A percentile compares a stretch with the other conserved stretches of the same genome.
These are phyloP conservation scores for Phytophthora europaea DNA, from an alignment of 352 stramenopile species.

Conservation along the genomic window DNA sequence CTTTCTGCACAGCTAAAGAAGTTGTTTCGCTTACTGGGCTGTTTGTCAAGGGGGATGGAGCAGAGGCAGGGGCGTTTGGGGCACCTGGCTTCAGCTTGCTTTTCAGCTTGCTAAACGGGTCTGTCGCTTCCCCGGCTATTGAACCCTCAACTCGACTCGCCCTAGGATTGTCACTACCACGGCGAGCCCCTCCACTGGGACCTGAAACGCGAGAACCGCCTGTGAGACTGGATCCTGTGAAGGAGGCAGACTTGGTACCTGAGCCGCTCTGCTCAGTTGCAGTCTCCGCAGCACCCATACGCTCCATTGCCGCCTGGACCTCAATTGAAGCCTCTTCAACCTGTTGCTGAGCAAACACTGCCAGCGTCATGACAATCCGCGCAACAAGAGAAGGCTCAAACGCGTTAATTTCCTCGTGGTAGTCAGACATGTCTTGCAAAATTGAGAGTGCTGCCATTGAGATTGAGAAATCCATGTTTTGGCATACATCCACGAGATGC, in stretches of 20 bases:
- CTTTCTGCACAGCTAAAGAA: slow-evolving; percentile 21
- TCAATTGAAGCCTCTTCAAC: slow-evolving; percentile 90
- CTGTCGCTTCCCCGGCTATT: slow-evolving; percentile 43
- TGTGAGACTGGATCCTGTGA: slow-evolving; percentile 44
- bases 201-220: slow-evolving; percentile 24
- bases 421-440: slow-evolving; percentile 83
- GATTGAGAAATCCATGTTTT: slow-evolving; percentile 77
- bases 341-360: slow-evolving; percentile 88
- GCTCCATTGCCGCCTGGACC: slow-evolving; percentile 85
- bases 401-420: slow-evolving; percentile 73
- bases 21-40: slow-evolving; percentile 28
- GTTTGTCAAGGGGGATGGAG: slow-evolving; percentile 50
- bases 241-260: slow-evolving; percentile 39
- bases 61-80: slow-evolving; percentile 39
- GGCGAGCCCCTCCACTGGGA: slow-evolving; percentile 27
- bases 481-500: slow-evolving; percentile 84
- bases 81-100: slow-evolving; percentile 61
- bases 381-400: slow-evolving; percentile 75
- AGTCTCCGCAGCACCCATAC: slow-evolving; percentile 32
- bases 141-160: slow-evolving; percentile 53
- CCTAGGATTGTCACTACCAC: slow-evolving; percentile 59
- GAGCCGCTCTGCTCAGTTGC: slow-evolving; percentile 23
- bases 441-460: slow-evolving; percentile 83
- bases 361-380: slow-evolving; percentile 91
- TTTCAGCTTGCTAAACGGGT: slow-evolving; percentile 80